These are phyloP conservation scores for Dipteronia sinensis DNA, from an alignment of 345 rosid species.

Conservation along the genomic window DNA sequence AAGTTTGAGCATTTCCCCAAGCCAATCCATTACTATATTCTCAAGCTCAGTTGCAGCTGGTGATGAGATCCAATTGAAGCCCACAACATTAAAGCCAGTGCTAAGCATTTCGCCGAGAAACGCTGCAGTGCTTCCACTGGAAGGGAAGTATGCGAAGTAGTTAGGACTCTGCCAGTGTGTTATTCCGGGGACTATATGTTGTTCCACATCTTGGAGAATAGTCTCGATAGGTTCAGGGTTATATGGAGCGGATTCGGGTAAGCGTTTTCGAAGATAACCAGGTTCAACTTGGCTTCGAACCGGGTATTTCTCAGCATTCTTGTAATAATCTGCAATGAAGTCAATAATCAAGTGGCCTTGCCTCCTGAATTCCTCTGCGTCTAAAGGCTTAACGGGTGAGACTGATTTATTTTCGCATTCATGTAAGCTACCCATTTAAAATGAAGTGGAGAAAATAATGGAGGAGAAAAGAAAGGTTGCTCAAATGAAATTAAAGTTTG, in stretches of 20 bases:
- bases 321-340: conserved; percentile 45
- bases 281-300: conserved; percentile 46
- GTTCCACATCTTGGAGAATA: conserved; percentile 35
- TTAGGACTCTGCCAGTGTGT: conserved; percentile 54
- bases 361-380: conserved; percentile 40
- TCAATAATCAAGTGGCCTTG: conserved; percentile 45
- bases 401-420: not conserved
- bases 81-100: conserved; percentile 42
- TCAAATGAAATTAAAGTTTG: too few relatives aligned
- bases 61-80: conserved; percentile 51
- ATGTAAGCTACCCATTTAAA: not conserved
- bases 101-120: conserved; percentile 42
- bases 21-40: conserved; percentile 44
- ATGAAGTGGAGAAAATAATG: too few relatives aligned
- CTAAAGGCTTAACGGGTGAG: conserved; percentile 23
- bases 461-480: too few relatives aligned
- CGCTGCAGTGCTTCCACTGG: conserved; percentile 30
- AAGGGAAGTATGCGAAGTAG: conserved; percentile 42
- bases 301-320: conserved; percentile 37
- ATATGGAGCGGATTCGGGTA: conserved; percentile 41
- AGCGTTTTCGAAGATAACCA: conserved; percentile 31
- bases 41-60: conserved; percentile 60
- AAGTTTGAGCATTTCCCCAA: conserved; percentile 40
- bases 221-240: conserved; percentile 34
- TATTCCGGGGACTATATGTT: conserved; percentile 41